These are phyloP conservation scores for Biscogniauxia mediterranea DNA, from an alignment of 2,329 filamentous ascomycete species.

Conservation along the genomic window DNA sequence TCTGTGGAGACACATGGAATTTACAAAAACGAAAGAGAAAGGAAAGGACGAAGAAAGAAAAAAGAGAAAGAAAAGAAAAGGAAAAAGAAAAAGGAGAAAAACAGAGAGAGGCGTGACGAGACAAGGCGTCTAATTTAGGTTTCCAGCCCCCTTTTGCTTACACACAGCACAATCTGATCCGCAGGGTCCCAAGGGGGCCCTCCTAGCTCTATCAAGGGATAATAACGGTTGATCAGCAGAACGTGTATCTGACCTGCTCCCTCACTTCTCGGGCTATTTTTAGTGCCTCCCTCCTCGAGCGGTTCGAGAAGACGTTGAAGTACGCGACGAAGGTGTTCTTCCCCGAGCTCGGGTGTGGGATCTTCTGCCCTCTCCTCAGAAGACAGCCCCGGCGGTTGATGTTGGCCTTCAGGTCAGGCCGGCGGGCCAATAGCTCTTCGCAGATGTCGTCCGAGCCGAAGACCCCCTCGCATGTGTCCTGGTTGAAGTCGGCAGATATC, in stretches of 20 bases:
- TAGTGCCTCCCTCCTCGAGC: slow-evolving; percentile 24
- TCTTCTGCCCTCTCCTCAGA: slow-evolving; percentile 26
- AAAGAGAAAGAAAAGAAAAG: too few relatives aligned
- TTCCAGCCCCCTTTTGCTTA: too few relatives aligned
- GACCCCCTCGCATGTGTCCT: slow-evolving; percentile 22
- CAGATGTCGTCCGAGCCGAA: slow-evolving; percentile 33
- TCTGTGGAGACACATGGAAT: too few relatives aligned
- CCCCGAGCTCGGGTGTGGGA: slow-evolving; percentile 28
- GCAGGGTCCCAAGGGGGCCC: too few relatives aligned
- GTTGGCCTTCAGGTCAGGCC: slow-evolving; percentile 25
- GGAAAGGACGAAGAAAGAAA: too few relatives aligned
- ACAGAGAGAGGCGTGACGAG: too few relatives aligned
- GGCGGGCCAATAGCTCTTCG: slow-evolving; percentile 24
- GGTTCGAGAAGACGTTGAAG: slow-evolving; percentile 29
- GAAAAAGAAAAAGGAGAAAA: too few relatives aligned
- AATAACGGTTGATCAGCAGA: slow-evolving; percentile 13
- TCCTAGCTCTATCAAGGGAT: too few relatives aligned
- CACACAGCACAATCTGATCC: too few relatives aligned
- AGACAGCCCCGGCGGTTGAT: slow-evolving; percentile 26
- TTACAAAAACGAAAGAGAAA: too few relatives aligned
- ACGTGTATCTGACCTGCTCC: slow-evolving; percentile 23
- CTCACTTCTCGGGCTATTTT: slow-evolving; percentile 22
- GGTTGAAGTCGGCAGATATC: slow-evolving; percentile 28
- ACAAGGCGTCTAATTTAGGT: too few relatives aligned
- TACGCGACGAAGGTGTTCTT: slow-evolving; percentile 30